phyloP scores from a whole-genome alignment of 1,139 yeast species.

The Casaregolazyma suthepensis region DNA sequence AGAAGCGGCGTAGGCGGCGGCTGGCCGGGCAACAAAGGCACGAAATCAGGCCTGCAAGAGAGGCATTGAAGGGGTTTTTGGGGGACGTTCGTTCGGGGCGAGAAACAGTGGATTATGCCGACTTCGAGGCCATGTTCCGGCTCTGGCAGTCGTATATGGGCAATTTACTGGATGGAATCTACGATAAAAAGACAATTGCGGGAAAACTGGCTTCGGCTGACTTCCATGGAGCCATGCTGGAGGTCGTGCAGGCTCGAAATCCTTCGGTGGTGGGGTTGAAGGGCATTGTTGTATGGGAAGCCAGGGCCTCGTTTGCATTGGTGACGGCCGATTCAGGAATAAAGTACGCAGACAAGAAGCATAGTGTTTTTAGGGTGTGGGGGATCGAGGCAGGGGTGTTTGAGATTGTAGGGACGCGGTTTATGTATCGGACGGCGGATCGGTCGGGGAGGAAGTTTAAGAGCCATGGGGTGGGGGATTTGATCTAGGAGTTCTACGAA shows the following conservation, averaged over 20 bases:
- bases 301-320: conserved; percentile 67
- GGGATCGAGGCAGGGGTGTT: conserved; percentile 39
- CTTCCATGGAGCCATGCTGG: conserved; percentile 67
- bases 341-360: conserved; percentile 46
- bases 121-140: conserved; percentile 45
- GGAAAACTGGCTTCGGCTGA: conserved; percentile 70
- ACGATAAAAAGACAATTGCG: conserved; percentile 17
- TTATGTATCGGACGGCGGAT: conserved; percentile 71
- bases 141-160: conserved; percentile 61
- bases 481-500: conserved; percentile 24
- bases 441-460: conserved; percentile 85
- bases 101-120: conserved; percentile 35
- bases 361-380: conserved; percentile 50
- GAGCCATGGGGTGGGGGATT: conserved; percentile 62
- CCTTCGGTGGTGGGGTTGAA: conserved; percentile 52
- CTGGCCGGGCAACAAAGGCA: conserved; percentile 1
- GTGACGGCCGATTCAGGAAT: conserved; percentile 30
- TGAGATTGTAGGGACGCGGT: conserved; percentile 72
- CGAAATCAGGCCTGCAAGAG: conserved; percentile 7
- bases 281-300: conserved; percentile 87
- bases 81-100: conserved; percentile 10
- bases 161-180: conserved; percentile 38
- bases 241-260: conserved; percentile 55
- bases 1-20: conserved; percentile 14
- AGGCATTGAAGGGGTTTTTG: conserved; percentile 15